Evolutionary conservation across 495 filamentous ascomycete species (phyloP), one percentile per base, ranked within the genome.

Genomic region (Penicillium coprophilum): DNA sequence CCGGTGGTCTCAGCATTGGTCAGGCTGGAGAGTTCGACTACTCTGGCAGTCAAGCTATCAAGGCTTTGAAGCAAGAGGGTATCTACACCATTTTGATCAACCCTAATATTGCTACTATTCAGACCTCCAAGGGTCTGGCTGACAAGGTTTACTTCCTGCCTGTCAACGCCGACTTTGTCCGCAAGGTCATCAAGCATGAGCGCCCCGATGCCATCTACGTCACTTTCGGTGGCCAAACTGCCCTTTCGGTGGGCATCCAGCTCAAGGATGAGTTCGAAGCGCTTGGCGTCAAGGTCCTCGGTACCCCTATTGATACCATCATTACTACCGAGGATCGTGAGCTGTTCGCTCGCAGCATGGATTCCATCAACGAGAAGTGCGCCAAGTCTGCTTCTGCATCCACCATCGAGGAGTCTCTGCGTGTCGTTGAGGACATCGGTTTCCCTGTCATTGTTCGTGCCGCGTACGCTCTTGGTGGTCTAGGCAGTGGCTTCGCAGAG

Each of bases 11-110:
- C 57, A 93, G 91, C 70, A 98, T 98, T 80, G 94, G 94, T 56
- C 94, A 98, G 75, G 94, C 94, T 55, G 94, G 94, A 75, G 94
- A 98, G 75, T 98, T 98, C 67, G 94, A 98, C 72, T 98, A 98
- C 74, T 97, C 95, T 60, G 94, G 92, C 83, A 84, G 75, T 69
- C 80, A 95, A 71, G 93, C 93, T 51, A 87, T 95, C 69, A 95
- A 95, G 78, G 90, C 94, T n/a, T 74, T 98, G 65, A 97, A 96
- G 77, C 91, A 97, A 74, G 94, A 96, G 64, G 93, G 91, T 30
- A 95, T 97, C 36, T 87, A 92, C 68, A 96, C 94, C 6, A 89
- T 98, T 52, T 77, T 98, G 61, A 96, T 98, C 71, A 98, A 98
- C 72, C 94, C 94, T 46, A 98, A 98, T 71, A 97, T 98, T 71